Evolutionary conservation across 495 filamentous ascomycete genomes (phyloP), one percentile per base, ranked within the genome.

Genomic region (Daldinia loculata): DNA sequence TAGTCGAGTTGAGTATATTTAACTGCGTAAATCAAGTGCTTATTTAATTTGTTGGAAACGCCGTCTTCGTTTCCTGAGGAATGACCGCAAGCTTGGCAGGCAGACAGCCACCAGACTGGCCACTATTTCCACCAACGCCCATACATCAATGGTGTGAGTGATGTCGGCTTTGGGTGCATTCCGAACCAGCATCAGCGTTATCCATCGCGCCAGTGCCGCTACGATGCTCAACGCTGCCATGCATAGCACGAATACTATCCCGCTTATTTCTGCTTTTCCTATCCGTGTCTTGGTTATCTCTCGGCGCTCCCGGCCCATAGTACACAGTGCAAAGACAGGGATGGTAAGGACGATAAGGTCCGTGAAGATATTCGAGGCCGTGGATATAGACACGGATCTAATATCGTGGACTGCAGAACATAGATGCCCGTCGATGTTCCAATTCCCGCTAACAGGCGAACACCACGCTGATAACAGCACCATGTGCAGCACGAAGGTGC

Each of bases 61-160:
- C 19, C 38, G 22, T 45, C 56, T 60, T 26, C 56, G 29, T 29
- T 45, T 60, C 36, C 56, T 60, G 0, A 60, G 8, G 24, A 60
- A 60, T 45, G 56, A 60, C 56, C 56, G 36, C 56, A 60, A 17
- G n/a, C 56, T 60, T 11, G 56, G 56, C n/a, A 60, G 22, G 32
- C 56, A 60, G 14, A 32, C 56, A 19, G 56, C 56, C 9, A 43
- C 38, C 24, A 60, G 26, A 30, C 56, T 60, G 15, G 56, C 56
- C 56, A 60, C 56, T 60, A 60, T 60, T 24, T 60, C 56, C 14
- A 60, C 56, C 38, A 60, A 22, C 6, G 56, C 56, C 56, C 56
- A 60, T 7, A 60, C 56, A 1, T 60, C 56, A 17, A 60, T 60
- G 4, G 56, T 60, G 15, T 60, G 56, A 6, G 56, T 60, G 38